phyloP scores from a whole-genome alignment of 305 asterid genomes.

The Fraxinus xanthoxyloides region DNA sequence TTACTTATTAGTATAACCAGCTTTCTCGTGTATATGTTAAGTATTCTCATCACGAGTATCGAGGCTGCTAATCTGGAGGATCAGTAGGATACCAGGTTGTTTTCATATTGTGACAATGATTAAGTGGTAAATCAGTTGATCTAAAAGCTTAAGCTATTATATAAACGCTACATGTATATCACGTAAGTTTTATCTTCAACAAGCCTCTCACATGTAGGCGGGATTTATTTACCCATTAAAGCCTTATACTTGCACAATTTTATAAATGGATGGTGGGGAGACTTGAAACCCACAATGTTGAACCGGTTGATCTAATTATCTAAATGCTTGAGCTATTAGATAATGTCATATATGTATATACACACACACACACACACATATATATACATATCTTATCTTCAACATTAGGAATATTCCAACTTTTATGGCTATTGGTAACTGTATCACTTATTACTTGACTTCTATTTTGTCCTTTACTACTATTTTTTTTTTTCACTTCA shows the following conservation, averaged over 20 bases:
- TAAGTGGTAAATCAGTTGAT: background rate
- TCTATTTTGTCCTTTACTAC: conserved; percentile 11
- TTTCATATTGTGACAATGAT: background rate
- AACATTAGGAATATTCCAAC: background rate
- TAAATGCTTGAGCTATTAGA: background rate
- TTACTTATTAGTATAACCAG: background rate
- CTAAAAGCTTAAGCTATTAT: background rate
- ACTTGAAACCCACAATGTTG: background rate
- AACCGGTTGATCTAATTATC: background rate
- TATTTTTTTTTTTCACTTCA: background rate
- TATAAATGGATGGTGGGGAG: background rate
- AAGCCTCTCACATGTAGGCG: background rate
- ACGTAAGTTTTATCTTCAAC: background rate
- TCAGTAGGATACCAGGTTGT: background rate
- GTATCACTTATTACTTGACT: background rate
- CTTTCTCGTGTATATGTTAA: background rate
- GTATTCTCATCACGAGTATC: background rate
- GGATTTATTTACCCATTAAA: background rate
- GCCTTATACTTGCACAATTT: background rate
- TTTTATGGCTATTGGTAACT: conserved; percentile 15
- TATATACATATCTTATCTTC: background rate
- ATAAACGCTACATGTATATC: background rate
- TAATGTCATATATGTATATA: background rate
- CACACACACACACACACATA: too few species aligned
- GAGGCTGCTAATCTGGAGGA: background rate